Base-by-base conservation (phyloP, 495 filamentous ascomycete genomes). In the Cenococcum geophilum region DNA sequence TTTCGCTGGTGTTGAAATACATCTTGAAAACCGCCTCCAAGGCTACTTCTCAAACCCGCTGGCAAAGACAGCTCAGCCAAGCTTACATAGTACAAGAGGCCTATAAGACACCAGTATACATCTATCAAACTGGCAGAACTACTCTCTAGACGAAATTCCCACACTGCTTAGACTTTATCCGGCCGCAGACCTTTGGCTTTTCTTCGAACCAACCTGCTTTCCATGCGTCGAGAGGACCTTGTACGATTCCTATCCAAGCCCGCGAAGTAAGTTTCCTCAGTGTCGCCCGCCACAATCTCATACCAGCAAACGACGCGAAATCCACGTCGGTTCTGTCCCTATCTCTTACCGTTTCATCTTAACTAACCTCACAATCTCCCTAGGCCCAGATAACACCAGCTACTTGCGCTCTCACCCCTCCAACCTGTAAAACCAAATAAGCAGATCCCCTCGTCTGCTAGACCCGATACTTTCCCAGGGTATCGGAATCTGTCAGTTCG, bases 191-290 rank as follows among this genome's bases (percentile, higher is more conserved):
- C 27, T 49, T 32, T 23, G 49, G 27, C 47, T 55, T 58, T 27
- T 45, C 47, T 8, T 47, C 22, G 12, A 57, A 60, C 42, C 69
- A 68, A 63, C 64, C 70, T 70, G 25, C 20, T 73, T 84, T 87
- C 82, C 82, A 97, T 96, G 92, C 92, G 83, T 85, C 85, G 84
- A 75, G 86, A 85, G 79, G 91, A 96, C 75, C 86, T 96, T 68
- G 83, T 97, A 71, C 89, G 90, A 78, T 91, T 96, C 79, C 83
- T 97, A 65, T 96, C 89, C 63, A 95, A 95, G 80, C 92, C 91
- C 70, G 90, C 89, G 72, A 96, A 96, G 92, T 97, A 76, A 74
- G 88, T 79, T 18, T 21, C 51, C 20, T 1, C 11, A 12, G 50
- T 49, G 21, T 53, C n/a, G 52, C 37, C 55, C 50, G 16, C 55